A percentile compares a stretch with the other conserved stretches of the same genome.
Conservation (phyloP, 495 filamentous ascomycete genomes). For the Cudoniella acicularis region DNA sequence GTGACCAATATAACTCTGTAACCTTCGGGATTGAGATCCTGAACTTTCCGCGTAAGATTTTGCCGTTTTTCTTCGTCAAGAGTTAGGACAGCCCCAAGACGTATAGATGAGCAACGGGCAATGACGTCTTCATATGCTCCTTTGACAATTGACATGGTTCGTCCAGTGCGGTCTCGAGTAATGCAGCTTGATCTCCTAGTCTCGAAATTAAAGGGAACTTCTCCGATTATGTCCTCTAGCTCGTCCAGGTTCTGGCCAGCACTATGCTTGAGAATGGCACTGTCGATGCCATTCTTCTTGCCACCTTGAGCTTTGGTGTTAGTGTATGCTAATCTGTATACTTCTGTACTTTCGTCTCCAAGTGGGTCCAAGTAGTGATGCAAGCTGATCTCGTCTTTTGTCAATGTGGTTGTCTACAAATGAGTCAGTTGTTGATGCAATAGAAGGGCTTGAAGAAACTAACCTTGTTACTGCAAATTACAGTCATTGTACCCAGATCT, state of each 20-base stretch:
- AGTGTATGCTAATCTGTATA: not conserved
- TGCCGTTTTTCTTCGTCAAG: not conserved
- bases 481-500: slow-evolving; percentile 1
- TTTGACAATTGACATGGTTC: not conserved
- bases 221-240: not conserved
- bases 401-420: slow-evolving; percentile 5
- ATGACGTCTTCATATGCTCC: slow-evolving; percentile 9
- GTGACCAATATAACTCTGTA: slow-evolving; percentile 7
- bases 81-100: not conserved
- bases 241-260: not conserved
- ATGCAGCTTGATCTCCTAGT: slow-evolving; percentile 3
- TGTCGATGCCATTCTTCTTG: slow-evolving; percentile 13
- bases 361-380: not conserved
- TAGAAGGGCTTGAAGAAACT: not conserved
- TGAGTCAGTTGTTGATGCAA: not conserved
- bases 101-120: not conserved
- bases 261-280: not conserved
- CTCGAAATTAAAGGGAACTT: slow-evolving; percentile 11
- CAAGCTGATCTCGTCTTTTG: slow-evolving; percentile 6
- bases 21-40: slow-evolving; percentile 1
- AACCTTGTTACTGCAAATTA: slow-evolving; percentile 8
- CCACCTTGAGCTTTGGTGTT: slow-evolving; percentile 5
- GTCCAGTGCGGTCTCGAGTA: not conserved
- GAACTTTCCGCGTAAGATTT: not conserved
- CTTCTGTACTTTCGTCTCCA: not conserved